A percentile compares a stretch with the other conserved stretches of the same genome.
Evolutionary conservation across 192 early-diverging fungal genomes (phyloP).

Genomic region (Ambispora gerdemannii): DNA sequence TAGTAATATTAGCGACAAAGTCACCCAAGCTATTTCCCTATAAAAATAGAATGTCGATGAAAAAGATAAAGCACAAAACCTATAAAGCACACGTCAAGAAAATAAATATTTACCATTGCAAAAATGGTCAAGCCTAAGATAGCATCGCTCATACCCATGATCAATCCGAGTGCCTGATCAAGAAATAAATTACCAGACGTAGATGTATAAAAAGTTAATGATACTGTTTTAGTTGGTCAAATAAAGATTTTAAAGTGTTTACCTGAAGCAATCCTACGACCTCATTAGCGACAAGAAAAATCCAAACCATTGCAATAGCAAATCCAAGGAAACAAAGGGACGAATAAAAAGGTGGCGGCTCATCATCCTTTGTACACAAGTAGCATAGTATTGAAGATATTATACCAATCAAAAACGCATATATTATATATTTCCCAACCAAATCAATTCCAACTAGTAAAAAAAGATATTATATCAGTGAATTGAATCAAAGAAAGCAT

Average conservation of each 20-base stretch:
- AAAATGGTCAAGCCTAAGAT: conserved; percentile 82
- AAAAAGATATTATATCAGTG: neutral
- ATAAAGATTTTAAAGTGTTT: neutral
- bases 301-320: conserved; percentile 75
- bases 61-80: neutral
- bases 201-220: neutral
- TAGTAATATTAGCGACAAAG: conserved; percentile 87
- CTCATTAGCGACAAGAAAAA: conserved; percentile 86
- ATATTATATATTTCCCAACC: conserved; percentile 32
- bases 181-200: conserved; percentile 1
- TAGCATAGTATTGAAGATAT: conserved; percentile 30
- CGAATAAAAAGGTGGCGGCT: conserved; percentile 45
- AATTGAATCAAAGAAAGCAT: neutral
- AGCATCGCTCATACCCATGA: conserved; percentile 74
- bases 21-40: conserved; percentile 83
- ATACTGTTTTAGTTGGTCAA: neutral
- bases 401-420: conserved; percentile 35
- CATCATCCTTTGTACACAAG: conserved; percentile 36
- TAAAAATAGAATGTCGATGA: conserved; percentile 6
- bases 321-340: conserved; percentile 70
- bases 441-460: conserved; percentile 32
- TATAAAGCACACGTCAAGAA: neutral
- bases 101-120: conserved; percentile 60
- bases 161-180: conserved; percentile 66
- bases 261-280: conserved; percentile 78